Evolutionary conservation across 495 filamentous ascomycete species (phyloP).

Genomic region (Neurospora hispaniola): DNA sequence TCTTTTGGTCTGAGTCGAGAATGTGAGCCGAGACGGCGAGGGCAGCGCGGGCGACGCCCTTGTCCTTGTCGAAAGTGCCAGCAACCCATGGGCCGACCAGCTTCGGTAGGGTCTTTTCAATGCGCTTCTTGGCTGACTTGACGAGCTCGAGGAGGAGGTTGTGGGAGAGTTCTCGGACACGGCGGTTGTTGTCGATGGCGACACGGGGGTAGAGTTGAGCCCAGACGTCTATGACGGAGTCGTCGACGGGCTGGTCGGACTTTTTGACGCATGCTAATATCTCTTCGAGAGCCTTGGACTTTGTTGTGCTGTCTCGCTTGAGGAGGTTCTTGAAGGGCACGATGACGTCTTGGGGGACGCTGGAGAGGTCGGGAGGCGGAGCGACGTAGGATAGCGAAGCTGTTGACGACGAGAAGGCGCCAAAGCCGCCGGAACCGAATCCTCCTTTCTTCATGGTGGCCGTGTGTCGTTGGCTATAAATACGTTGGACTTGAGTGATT

Average conservation of each 20-base stretch:
- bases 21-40: conserved; percentile 60
- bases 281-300: conserved; percentile 87
- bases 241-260: not conserved
- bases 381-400: conserved; percentile 69
- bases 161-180: conserved; percentile 79
- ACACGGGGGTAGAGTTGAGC: conserved; percentile 74
- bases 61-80: conserved; percentile 79
- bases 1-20: conserved; percentile 70
- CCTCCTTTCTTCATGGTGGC: conserved; percentile 2
- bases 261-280: conserved; percentile 48
- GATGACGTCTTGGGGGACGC: conserved; percentile 67
- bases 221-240: conserved; percentile 31
- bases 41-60: conserved; percentile 59
- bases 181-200: conserved; percentile 78
- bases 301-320: conserved; percentile 89
- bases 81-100: conserved; percentile 81
- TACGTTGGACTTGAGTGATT: not conserved
- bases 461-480: not conserved
- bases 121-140: conserved; percentile 61
- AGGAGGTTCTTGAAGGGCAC: conserved; percentile 85
- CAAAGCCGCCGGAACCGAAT: conserved; percentile 30
- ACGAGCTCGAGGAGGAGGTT: conserved; percentile 61
- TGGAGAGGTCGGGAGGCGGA: conserved; percentile 72
- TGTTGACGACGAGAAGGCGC: conserved; percentile 31
- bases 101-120: conserved; percentile 63